A percentile compares a stretch with the other conserved stretches of the same genome.
These are phyloP conservation scores for Leptodontidium sp. DNA, from an alignment of 2,329 filamentous ascomycete genomes.

Conservation along the genomic window DNA sequence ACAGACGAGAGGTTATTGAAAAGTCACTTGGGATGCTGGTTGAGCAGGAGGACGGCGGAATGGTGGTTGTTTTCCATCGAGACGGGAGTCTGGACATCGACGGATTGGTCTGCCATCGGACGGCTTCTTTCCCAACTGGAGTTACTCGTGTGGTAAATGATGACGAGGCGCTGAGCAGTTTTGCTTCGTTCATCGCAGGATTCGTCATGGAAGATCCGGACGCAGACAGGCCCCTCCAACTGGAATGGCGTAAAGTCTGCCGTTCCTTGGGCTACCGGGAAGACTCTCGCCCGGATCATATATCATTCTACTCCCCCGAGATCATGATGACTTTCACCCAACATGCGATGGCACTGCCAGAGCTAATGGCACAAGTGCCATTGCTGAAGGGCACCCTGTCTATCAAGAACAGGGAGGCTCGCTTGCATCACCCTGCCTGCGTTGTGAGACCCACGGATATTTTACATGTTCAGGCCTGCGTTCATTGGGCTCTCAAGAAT, in stretches of 20 bases:
- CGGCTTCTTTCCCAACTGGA: neutral
- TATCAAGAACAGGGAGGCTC: slow-evolving; percentile 62
- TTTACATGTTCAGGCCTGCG: slow-evolving; percentile 60
- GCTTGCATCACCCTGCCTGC: slow-evolving; percentile 52
- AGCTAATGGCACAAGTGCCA: slow-evolving; percentile 53
- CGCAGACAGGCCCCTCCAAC: neutral
- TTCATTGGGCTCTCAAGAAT: slow-evolving; percentile 62
- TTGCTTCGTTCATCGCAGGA: neutral
- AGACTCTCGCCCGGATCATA: neutral
- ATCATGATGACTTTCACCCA: slow-evolving; percentile 60
- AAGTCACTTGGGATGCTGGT: neutral
- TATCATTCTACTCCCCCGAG: slow-evolving; percentile 48
- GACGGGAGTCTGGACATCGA: neutral
- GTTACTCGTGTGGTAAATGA: neutral
- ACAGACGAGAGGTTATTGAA: neutral
- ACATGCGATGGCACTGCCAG: slow-evolving; percentile 53
- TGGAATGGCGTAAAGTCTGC: neutral
- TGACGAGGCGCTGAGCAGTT: neutral
- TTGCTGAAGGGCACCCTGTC: slow-evolving; percentile 36
- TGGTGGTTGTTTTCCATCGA: neutral
- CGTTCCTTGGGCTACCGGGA: neutral
- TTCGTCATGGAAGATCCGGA: neutral
- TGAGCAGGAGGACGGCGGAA: neutral
- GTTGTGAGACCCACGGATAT: slow-evolving; percentile 57
- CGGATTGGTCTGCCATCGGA: neutral